phyloP scores from a whole-genome alignment of 2,329 filamentous ascomycete genomes.

The Volutella citrinella region DNA sequence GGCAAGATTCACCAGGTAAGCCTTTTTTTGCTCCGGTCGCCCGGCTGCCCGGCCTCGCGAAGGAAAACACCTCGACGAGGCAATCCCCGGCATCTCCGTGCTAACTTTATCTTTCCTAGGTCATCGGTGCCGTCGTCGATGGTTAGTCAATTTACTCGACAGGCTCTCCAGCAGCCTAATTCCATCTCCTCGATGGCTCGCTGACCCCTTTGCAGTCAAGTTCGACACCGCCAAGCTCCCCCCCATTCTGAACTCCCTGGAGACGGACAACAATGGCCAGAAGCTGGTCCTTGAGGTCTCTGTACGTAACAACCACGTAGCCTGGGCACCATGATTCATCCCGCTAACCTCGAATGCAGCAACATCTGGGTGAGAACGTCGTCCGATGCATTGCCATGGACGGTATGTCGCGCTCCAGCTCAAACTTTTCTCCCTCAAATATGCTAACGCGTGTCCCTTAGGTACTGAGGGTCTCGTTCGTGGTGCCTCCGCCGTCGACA shows the following conservation, averaged over 20 bases:
- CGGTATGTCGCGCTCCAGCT: constrained; percentile 59
- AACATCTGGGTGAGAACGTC: constrained; percentile 99
- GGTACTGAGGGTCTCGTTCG: constrained; percentile 99
- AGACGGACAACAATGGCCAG: constrained; percentile 85
- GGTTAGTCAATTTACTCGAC: constrained; percentile 58
- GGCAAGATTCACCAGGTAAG: constrained; percentile 69
- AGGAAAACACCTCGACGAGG: too few species aligned
- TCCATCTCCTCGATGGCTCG: constrained; percentile 1
- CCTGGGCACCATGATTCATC: constrained; percentile 9
- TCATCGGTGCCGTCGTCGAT: constrained; percentile 99
- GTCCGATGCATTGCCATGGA: constrained; percentile 99
- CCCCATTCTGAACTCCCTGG: constrained; percentile 94
- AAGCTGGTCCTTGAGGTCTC: constrained; percentile 96
- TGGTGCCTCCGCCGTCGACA: constrained; percentile 81
- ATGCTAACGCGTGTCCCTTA: constrained; percentile 33
- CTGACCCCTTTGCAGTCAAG: constrained; percentile 67
- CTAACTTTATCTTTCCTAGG: constrained; percentile 51
- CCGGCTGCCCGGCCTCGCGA: constrained; percentile 14
- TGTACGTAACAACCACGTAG: too few species aligned
- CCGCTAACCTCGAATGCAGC: constrained; percentile 56
- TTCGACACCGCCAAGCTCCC: constrained; percentile 93
- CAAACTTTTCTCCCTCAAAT: constrained; percentile 18
- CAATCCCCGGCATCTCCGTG: constrained; percentile 11
- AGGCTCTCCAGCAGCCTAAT: constrained; percentile 10
- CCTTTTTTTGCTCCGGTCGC: constrained; percentile 20